Base-by-base conservation (phyloP, 169 alveolate genomes). In the Perkinsus olseni region DNA sequence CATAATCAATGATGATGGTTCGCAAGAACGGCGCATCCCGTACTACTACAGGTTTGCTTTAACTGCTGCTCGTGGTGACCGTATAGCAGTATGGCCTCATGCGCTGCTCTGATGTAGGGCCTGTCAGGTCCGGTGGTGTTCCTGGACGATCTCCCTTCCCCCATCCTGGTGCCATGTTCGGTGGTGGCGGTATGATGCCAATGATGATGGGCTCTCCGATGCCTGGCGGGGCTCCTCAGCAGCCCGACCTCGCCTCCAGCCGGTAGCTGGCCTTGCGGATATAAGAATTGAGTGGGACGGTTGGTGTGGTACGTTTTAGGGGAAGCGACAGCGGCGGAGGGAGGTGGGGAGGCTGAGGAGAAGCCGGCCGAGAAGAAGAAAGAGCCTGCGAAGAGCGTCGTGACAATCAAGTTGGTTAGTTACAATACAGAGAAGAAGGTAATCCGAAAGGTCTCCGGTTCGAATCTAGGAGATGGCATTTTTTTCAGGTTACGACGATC, bases 101-200 rank as follows among this genome's bases (percentile, higher is more conserved):
- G n/a, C n/a, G n/a, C n/a, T n/a, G n/a, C n/a, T n/a, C n/a, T n/a
- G n/a, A n/a, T n/a, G n/a, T n/a, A n/a, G n/a, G n/a, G n/a, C 38
- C 74, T 13, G 92, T 94, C 48, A 95, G 94, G 74, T 94, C 94
- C 45, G 95, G 95, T 0, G 91, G 45, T 51, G 91, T 96, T 34
- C 95, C 96, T 0, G 97, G 97, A 10, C 96, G 98, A 48, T 92
- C 96, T 74, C 98, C 98, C 24, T 97, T 97, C 93, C 98, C 98
- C 31, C 98, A 97, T 91, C 98, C 98, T 0, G 94, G 95, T 74
- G 74, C 93, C 34, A 91, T 96, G 91, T 96, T 96, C 91, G 95
- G 96, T 31, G 95, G 97, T 93, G 92, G 39, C 17, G 91, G 82
- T n/a, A 31, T 91, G 34, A 90, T 74, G 93, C 17, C 38, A 11